These are phyloP conservation scores for Thielaviopsis populi DNA, from an alignment of 2,329 filamentous ascomycete genomes.

Conservation along the genomic window DNA sequence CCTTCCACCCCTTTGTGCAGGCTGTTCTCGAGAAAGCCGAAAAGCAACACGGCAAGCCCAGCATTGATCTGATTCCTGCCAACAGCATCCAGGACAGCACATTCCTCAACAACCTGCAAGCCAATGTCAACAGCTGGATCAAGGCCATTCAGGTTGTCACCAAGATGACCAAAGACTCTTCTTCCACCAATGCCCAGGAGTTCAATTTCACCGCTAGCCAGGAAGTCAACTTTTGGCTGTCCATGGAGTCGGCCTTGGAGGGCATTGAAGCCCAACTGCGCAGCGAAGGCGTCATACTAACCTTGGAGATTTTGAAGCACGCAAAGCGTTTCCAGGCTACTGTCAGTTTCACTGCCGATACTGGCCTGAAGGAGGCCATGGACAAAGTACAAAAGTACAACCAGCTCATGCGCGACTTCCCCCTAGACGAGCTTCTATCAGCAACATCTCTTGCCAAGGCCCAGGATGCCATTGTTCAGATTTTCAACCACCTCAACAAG, in stretches of 20 bases:
- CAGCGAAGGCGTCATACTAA: conserved; percentile 78
- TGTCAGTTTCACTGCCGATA: conserved; percentile 91
- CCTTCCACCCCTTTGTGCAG: conserved; percentile 80
- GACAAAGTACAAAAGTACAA: conserved; percentile 98
- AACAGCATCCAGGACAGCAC: conserved; percentile 71
- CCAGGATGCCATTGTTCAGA: conserved; percentile 73
- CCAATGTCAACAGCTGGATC: conserved; percentile 94
- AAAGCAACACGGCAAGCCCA: conserved; percentile 49
- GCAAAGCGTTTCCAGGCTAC: conserved; percentile 97
- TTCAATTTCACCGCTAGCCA: conserved; percentile 62
- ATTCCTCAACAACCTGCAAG: conserved; percentile 86
- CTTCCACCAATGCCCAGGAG: conserved; percentile 39
- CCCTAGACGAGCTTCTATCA: conserved; percentile 83
- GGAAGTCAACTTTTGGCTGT: conserved; percentile 98
- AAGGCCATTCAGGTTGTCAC: conserved; percentile 96
- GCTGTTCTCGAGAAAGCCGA: conserved; percentile 66
- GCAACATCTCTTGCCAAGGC: conserved; percentile 80
- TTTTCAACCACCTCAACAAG: conserved; percentile 93
- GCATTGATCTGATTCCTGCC: conserved; percentile 62
- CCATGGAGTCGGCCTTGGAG: conserved; percentile 87
- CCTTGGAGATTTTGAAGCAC: conserved; percentile 86
- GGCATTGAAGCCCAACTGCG: conserved; percentile 78
- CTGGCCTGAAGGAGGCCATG: conserved; percentile 86
- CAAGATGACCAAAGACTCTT: conserved; percentile 76
- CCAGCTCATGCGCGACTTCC: conserved; percentile 95